phyloP scores from a whole-genome alignment of 108 stramenopile genomes.

The Fragilaria crotonensis region DNA sequence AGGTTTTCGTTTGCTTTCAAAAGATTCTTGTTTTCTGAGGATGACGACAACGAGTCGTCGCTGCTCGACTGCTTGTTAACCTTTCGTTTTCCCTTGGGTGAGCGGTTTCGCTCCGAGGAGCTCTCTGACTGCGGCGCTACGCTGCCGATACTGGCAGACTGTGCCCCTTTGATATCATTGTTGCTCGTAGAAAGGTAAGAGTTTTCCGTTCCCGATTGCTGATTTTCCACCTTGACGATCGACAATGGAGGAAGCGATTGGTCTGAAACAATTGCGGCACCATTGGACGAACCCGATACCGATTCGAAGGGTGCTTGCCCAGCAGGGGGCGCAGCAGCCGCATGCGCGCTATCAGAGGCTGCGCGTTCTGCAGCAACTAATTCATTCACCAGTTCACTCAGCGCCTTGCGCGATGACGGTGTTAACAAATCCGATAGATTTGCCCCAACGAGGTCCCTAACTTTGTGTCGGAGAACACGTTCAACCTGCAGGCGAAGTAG shows the following conservation, averaged over 20 bases:
- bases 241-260: constrained; percentile 37
- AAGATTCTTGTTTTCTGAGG: constrained; percentile 47
- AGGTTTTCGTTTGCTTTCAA: constrained; percentile 42
- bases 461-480: constrained; percentile 52
- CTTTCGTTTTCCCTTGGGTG: constrained; percentile 1
- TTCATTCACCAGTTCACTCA: constrained; percentile 43
- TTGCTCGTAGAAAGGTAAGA: constrained; percentile 20
- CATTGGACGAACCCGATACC: constrained; percentile 13
- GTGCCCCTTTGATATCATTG: not conserved
- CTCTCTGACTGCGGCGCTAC: not conserved
- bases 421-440: constrained; percentile 48
- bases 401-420: constrained; percentile 46
- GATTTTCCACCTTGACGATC: constrained; percentile 39
- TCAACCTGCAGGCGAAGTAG: constrained; percentile 24
- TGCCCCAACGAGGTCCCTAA: constrained; percentile 48
- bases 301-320: constrained; percentile 3
- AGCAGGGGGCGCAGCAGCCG: constrained; percentile 7
- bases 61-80: constrained; percentile 18
- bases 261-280: constrained; percentile 34
- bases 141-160: not conserved
- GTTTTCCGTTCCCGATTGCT: constrained; percentile 9
- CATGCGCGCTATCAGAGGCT: constrained; percentile 7
- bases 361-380: constrained; percentile 29
- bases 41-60: constrained; percentile 48
- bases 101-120: not conserved